These are phyloP conservation scores for Mrakia hoshinonis DNA, from an alignment of 768 basidiomycete genomes.

Conservation along the genomic window DNA sequence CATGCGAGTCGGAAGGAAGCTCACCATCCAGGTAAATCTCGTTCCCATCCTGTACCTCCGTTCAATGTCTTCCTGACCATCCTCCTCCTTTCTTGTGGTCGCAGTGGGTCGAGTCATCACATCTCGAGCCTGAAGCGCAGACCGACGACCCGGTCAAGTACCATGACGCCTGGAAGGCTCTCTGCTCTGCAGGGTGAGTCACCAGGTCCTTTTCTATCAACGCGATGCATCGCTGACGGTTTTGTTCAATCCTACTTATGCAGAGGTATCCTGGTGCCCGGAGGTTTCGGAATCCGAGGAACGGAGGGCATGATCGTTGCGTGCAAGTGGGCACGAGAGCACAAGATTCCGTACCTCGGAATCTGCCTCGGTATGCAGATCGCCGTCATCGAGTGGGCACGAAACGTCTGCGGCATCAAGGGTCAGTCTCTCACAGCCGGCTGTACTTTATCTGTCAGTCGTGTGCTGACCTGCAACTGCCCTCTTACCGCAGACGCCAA, in stretches of 20 bases:
- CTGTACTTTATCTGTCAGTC: neutral
- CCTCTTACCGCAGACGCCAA: constrained; percentile 54
- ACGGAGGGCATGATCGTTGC: constrained; percentile 97
- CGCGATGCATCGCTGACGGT: neutral
- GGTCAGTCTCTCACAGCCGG: constrained; percentile 44
- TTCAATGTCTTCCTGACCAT: neutral
- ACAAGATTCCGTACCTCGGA: constrained; percentile 87
- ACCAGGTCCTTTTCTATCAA: constrained; percentile 10
- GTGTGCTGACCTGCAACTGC: neutral
- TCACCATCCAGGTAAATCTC: constrained; percentile 63
- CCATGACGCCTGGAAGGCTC: constrained; percentile 87
- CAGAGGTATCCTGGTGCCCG: constrained; percentile 93
- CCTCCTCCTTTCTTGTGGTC: neutral
- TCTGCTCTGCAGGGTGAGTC: constrained; percentile 78
- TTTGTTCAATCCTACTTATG: neutral
- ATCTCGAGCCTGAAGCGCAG: constrained; percentile 75
- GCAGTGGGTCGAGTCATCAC: constrained; percentile 93
- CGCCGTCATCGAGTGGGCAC: constrained; percentile 89
- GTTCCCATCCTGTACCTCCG: neutral
- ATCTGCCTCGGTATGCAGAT: constrained; percentile 98
- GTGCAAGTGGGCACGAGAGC: constrained; percentile 94
- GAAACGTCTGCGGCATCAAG: constrained; percentile 64
- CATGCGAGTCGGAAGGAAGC: constrained; percentile 77
- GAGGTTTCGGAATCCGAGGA: constrained; percentile 87
- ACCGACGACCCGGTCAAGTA: constrained; percentile 73